Conservation (phyloP, 768 basidiomycete species). For the Collybiopsis confluens region DNA sequence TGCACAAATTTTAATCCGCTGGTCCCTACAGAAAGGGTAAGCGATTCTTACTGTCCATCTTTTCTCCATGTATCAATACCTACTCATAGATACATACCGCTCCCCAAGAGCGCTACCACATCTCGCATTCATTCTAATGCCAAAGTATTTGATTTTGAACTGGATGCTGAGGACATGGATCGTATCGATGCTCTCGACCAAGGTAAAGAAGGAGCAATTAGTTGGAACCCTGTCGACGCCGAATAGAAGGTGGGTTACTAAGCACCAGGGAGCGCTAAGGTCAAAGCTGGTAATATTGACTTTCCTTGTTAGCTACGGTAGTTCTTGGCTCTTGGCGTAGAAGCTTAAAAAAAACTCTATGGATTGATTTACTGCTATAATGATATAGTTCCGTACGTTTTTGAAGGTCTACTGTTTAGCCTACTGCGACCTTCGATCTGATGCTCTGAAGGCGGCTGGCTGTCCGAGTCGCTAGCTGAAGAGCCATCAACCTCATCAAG, state of each 20-base stretch:
- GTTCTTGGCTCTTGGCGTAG: too few species aligned
- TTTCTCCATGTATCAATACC: not conserved
- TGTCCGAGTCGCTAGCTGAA: too few species aligned
- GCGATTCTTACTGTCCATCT: conserved; percentile 16
- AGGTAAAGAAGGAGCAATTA: conserved; percentile 68
- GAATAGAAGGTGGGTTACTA: too few species aligned
- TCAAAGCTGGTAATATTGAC: too few species aligned
- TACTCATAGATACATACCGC: conserved; percentile 59
- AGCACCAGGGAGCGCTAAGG: too few species aligned
- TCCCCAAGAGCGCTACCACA: conserved; percentile 77
- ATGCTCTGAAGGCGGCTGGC: too few species aligned
- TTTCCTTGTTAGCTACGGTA: too few species aligned
- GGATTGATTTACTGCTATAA: too few species aligned
- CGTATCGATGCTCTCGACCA: conserved; percentile 65
- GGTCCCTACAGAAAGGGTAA: conserved; percentile 84
- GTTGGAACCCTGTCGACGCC: conserved; percentile 83
- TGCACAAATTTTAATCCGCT: conserved; percentile 82
- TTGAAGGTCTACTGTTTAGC: too few species aligned
- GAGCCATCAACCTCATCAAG: too few species aligned
- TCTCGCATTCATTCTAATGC: conserved; percentile 70
- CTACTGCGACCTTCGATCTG: too few species aligned
- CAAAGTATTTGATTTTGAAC: conserved; percentile 71
- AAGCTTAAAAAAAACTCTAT: too few species aligned
- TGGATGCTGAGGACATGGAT: conserved; percentile 60
- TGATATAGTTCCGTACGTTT: not conserved